Evolutionary conservation across 2,329 filamentous ascomycete species (phyloP), one percentile per base, ranked within the genome.

Genomic region (Colletotrichum plurivorum): DNA sequence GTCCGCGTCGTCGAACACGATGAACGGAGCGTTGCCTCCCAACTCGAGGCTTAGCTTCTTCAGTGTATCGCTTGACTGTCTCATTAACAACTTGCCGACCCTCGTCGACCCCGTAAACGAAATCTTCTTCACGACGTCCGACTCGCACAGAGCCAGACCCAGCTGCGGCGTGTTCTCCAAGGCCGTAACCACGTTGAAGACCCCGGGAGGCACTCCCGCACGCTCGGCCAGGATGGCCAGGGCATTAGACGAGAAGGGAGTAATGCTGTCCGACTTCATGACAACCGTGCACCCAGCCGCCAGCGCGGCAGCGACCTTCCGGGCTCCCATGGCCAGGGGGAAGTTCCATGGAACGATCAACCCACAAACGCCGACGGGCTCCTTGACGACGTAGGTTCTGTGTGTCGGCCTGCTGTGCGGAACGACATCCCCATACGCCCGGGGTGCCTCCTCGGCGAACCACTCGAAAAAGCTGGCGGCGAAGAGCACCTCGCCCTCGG

Each of bases 251-350:
- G 95, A 97, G 78, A 95, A 95, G 0, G 95, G 95, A 1, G 96
- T 98, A 84, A 98, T 95, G 53, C 92, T 91, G 1, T 95, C 95
- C 16, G 94, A 92, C 81, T 99, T 99, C 75, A 91, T 91, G 1
- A 98, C 95, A 2, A 97, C 93, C 0, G 95, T 97, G 82, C 95
- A 98, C 67, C 96, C 96, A n/a, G 94, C 95, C n/a, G 96, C 96
- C 63, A 98, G 86, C 8, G 93, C 93, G 2, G 93, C 89, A 1
- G 88, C 90, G 57, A 90, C 85, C 79, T 93, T 93, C 69, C 90
- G 83, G 4, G 90, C 92, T 72, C 93, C 89, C 92, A 94, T 94
- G 54, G 91, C 91, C 2, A 90, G 89, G 13, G 92, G 92, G 76
- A 97, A 97, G 81, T 97, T 97, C 94, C 94, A 89, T 78, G 94